Evolutionary conservation across 495 filamentous ascomycete species (phyloP), one percentile per base, ranked within the genome.

Genomic region (Neurospora tetrasperma): DNA sequence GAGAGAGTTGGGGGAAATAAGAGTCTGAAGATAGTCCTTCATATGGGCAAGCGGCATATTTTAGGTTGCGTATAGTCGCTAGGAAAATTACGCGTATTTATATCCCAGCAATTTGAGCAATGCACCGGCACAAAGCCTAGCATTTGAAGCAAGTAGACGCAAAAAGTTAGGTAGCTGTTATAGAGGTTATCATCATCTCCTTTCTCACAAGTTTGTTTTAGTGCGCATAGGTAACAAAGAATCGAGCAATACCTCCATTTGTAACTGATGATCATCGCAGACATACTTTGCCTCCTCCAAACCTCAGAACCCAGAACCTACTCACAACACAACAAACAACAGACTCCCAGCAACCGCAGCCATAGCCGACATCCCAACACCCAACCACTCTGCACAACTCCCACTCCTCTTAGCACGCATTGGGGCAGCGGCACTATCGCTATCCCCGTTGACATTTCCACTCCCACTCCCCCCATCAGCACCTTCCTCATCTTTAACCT

Each of bases 321-420:
- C 41, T 44, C 23, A 71, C 38, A n/a, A 2, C 10, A 70, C 18
- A 42, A 38, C 43, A 31, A 74, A 48, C 69, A 73, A 73, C 12
- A 74, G 20, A 40, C 74, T 72, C 12, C 70, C 71, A 7, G 71
- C 70, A 68, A 69, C 66, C n/a, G 72, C 59, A 20, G 71, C 43
- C 39, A 69, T 11, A 39, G 73, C 31, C 69, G 71, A 71, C 27
- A 72, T 31, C 5, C 42, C 75, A 23, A 71, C 59, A 14, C 71
- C 46, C 54, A 70, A 9, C 77, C 73, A 73, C 35, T 39, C 70
- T 69, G 59, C 20, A 43, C 72, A 14, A 48, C 35, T 69, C 11
- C 68, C 20, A 4, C 42, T 46, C 44, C 2, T 27, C 42, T 9
- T 41, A 23, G 18, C 44, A 40, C 39, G 42, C 9, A 20, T 43